phyloP scores from a whole-genome alignment of 2,329 filamentous ascomycete species.

The Penicillium rolfsii region DNA sequence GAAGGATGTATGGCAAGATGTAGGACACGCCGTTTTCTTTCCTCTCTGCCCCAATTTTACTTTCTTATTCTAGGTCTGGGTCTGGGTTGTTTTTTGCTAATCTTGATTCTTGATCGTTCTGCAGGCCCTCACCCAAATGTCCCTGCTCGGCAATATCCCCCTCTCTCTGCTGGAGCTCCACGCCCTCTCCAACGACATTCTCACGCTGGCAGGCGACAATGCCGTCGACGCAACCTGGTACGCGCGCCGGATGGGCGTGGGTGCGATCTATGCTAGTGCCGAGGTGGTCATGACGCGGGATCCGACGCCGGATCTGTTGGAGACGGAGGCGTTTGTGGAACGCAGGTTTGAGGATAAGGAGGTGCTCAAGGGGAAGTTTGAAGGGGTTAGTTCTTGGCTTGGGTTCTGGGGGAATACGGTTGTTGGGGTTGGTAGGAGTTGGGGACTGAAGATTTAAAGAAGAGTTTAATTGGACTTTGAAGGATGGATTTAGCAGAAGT shows the following conservation, averaged over 20 bases:
- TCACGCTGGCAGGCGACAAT: constrained; percentile 79
- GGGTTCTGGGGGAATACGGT: constrained; percentile 77
- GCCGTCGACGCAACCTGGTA: constrained; percentile 90
- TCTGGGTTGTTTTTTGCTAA: neutral
- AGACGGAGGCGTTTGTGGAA: constrained; percentile 79
- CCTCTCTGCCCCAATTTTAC: constrained; percentile 11
- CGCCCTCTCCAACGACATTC: constrained; percentile 86
- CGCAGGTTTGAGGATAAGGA: constrained; percentile 72
- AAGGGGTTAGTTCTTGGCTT: constrained; percentile 73
- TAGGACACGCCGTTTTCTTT: constrained; percentile 46
- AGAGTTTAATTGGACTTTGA: constrained; percentile 43
- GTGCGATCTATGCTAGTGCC: constrained; percentile 71
- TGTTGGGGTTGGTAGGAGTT: constrained; percentile 83
- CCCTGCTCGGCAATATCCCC: constrained; percentile 76
- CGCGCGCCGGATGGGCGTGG: constrained; percentile 66
- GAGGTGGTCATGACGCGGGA: constrained; percentile 97
- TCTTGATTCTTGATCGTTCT: neutral
- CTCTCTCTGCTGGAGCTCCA: constrained; percentile 78
- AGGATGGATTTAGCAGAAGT: neutral
- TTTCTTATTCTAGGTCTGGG: neutral
- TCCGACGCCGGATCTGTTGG: constrained; percentile 68
- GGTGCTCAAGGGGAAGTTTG: constrained; percentile 63
- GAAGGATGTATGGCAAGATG: constrained; percentile 83
- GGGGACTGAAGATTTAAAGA: constrained; percentile 70
- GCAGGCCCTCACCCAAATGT: constrained; percentile 87